These are phyloP conservation scores for Fomitopsis pulvina DNA, from an alignment of 768 basidiomycete species.

Conservation along the genomic window DNA sequence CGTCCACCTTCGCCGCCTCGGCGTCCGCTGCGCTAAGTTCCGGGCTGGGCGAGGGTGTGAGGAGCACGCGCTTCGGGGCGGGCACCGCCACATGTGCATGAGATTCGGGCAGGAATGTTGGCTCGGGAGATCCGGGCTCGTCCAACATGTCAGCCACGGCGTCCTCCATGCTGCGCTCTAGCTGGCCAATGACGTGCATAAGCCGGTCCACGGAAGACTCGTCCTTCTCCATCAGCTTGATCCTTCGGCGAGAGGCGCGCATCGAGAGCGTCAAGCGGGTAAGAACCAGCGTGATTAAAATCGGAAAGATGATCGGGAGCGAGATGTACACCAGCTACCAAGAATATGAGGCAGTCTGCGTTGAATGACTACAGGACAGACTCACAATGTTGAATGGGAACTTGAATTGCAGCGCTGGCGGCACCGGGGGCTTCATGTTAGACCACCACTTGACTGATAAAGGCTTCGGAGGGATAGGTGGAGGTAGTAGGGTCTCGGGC, in stretches of 20 bases:
- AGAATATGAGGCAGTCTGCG: not conserved
- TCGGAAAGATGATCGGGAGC: constrained; percentile 62
- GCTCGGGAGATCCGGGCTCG: constrained; percentile 8
- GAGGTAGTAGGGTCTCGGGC: constrained; percentile 25
- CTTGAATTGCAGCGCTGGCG: constrained; percentile 48
- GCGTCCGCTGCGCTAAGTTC: not conserved
- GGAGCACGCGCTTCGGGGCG: not conserved
- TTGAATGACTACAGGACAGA: constrained; percentile 2
- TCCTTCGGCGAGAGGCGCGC: constrained; percentile 54
- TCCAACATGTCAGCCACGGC: constrained; percentile 57
- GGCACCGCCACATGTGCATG: not conserved
- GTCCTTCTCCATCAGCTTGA: constrained; percentile 57
- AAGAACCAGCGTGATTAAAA: constrained; percentile 46
- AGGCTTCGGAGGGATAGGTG: constrained; percentile 36
- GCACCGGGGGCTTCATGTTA: constrained; percentile 36
- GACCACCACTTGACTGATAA: constrained; percentile 42
- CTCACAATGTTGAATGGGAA: constrained; percentile 73
- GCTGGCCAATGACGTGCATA: constrained; percentile 43
- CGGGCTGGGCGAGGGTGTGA: not conserved
- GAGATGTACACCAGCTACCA: constrained; percentile 43
- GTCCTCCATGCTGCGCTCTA: constrained; percentile 58
- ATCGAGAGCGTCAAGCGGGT: constrained; percentile 53
- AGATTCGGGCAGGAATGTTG: not conserved
- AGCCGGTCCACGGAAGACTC: constrained; percentile 42
- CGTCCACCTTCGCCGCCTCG: not conserved